Base-by-base conservation (phyloP, 2,329 filamentous ascomycete species). In the Cladorrhinum sp. region DNA sequence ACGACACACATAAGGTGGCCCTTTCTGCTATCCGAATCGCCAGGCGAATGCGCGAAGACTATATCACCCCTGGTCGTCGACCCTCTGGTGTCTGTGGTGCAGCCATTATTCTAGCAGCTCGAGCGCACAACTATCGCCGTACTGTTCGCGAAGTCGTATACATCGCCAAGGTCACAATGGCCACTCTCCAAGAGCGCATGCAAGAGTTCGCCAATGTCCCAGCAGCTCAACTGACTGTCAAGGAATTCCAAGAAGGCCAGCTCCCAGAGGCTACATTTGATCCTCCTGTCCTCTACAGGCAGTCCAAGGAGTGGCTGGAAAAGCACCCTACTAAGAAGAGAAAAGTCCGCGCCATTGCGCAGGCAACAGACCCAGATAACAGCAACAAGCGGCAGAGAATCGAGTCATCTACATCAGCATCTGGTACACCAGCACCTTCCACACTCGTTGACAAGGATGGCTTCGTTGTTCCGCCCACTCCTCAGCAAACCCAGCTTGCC, bases 121-220 rank as follows among this genome's bases (percentile, higher is more conserved):
- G 95, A 56, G 98, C 98, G 89, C 96, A 97, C 82, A 98, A 98
- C 75, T 99, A 96, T 72, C 89, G 93, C 50, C 88, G 95, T 18
- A 96, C 92, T 0, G 87, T 96, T 12, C 86, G 92, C 27, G 95
- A 99, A 75, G 90, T 99, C 8, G 93, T 98, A n/a, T 98, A 96
- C 72, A 91, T 97, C 38, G 93, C 97, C 72, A 98, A 97, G 72
- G 93, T 98, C 55, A 96, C 93, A 48, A 96, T 96, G 66, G 85
- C 92, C 63, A 99, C 95, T 7, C 92, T 99, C 62, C 90, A 92
- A 70, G 91, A 93, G 72, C 92, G 95, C 63, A 79, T 99, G 9
- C 88, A 93, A 66, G 95, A 99, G 71, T 99, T 98, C 76, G 92
- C 91, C 65, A 84, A 88, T 29, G 96, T 93, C 0, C 89, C 91